These are phyloP conservation scores for Neofusicoccum sp. DNA, from an alignment of 2,329 filamentous ascomycete species.

Conservation along the genomic window DNA sequence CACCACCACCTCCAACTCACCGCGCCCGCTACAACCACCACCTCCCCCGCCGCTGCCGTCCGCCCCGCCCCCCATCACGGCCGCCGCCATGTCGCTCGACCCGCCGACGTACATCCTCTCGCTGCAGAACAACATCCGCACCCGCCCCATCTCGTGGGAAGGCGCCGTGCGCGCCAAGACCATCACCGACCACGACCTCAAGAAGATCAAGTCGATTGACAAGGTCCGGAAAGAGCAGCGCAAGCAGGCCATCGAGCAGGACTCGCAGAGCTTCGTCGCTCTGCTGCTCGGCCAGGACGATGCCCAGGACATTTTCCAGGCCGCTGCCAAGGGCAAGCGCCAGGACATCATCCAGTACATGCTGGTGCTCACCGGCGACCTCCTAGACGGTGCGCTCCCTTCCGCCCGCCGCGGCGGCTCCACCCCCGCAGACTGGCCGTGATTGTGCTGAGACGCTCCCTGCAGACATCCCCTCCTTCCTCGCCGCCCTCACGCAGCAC, in stretches of 20 bases:
- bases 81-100: slow-evolving; percentile 75
- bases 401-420: not conserved
- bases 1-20: slow-evolving; percentile 17
- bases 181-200: slow-evolving; percentile 89
- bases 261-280: slow-evolving; percentile 74
- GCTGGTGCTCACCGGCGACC: slow-evolving; percentile 80
- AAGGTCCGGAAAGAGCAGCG: slow-evolving; percentile 92
- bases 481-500: slow-evolving; percentile 71
- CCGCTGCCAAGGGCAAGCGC: slow-evolving; percentile 67
- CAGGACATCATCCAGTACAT: slow-evolving; percentile 93
- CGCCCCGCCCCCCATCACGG: not conserved
- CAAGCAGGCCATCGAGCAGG: slow-evolving; percentile 74
- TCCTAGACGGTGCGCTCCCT: slow-evolving; percentile 69
- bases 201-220: slow-evolving; percentile 94
- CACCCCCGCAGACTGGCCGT: not conserved
- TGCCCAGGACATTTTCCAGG: slow-evolving; percentile 76
- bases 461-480: slow-evolving; percentile 74
- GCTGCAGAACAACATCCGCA: slow-evolving; percentile 94
- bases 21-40: not conserved
- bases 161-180: slow-evolving; percentile 90
- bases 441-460: not conserved
- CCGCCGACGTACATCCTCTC: slow-evolving; percentile 84
- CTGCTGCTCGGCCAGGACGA: slow-evolving; percentile 71
- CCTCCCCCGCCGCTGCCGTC: not conserved
- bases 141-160: slow-evolving; percentile 95